phyloP scores from a whole-genome alignment of 1,139 yeast genomes.

The Zygoascus hellenicus region DNA sequence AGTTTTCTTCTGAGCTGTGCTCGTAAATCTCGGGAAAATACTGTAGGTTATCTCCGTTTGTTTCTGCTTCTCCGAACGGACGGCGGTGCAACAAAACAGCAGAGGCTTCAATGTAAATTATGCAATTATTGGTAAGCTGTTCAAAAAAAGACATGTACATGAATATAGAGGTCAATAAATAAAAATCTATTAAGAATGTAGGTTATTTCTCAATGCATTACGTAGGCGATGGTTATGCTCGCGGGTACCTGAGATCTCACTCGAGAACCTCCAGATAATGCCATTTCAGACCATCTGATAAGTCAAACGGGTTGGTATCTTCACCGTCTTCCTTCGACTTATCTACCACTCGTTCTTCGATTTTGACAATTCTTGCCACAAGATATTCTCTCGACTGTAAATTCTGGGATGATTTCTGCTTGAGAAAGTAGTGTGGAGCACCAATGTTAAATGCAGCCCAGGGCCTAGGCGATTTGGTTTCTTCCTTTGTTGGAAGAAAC shows the following conservation, averaged over 20 bases:
- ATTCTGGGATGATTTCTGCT: conserved; percentile 35
- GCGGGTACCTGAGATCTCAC: neutral
- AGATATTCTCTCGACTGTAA: conserved; percentile 56
- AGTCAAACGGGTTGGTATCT: conserved; percentile 43
- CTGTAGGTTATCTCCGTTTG: too few relatives aligned
- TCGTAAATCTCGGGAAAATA: too few relatives aligned
- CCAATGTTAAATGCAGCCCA: conserved; percentile 88
- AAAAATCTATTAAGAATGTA: too few relatives aligned
- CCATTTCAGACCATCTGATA: conserved; percentile 43
- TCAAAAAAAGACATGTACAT: too few relatives aligned
- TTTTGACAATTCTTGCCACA: conserved; percentile 53
- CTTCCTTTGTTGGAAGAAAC: conserved; percentile 70
- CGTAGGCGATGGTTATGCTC: too few relatives aligned
- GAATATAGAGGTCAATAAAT: too few relatives aligned
- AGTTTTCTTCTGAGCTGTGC: too few relatives aligned
- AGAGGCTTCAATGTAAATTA: too few relatives aligned
- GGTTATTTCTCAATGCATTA: too few relatives aligned
- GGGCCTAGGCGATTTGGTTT: conserved; percentile 33
- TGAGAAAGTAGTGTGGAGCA: conserved; percentile 68
- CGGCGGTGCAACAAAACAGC: too few relatives aligned
- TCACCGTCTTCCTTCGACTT: conserved; percentile 19
- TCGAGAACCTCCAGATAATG: conserved; percentile 25
- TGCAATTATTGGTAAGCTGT: too few relatives aligned
- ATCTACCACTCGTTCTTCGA: conserved; percentile 41
- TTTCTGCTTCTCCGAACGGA: too few relatives aligned